Percentiles rank a stretch among this genome's conserved stretches.
Conservation (phyloP, 495 filamentous ascomycete genomes). For the Haplographium delicatum region DNA sequence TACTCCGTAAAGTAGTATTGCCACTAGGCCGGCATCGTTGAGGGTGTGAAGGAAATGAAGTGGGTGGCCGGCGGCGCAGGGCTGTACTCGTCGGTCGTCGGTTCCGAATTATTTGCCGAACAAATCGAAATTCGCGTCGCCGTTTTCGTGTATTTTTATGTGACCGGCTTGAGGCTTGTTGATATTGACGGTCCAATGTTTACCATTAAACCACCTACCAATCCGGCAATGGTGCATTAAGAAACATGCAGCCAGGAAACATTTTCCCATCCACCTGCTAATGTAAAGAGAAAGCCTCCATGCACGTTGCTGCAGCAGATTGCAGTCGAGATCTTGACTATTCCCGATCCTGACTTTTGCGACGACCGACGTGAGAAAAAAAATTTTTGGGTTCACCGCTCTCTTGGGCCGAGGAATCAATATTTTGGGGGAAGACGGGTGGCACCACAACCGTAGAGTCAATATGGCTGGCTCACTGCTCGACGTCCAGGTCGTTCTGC, state of each 20-base stretch:
- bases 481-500: conserved; percentile 25
- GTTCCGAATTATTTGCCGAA: no score
- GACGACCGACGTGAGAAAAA: conserved; percentile 8
- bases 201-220: no score
- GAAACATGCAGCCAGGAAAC: not conserved
- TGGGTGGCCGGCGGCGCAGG: no score
- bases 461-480: not conserved
- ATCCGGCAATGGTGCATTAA: not conserved
- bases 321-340: conserved; percentile 16
- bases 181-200: no score
- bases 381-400: conserved; percentile 23
- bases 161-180: no score
- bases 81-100: no score
- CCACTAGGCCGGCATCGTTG: no score
- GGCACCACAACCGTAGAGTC: not conserved
- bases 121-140: no score
- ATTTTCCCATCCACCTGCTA: not conserved
- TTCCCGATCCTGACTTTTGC: conserved; percentile 22
- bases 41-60: no score
- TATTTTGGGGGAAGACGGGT: not conserved
- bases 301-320: conserved; percentile 1
- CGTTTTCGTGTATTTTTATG: no score
- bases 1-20: no score
- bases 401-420: conserved; percentile 13
- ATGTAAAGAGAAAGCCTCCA: conserved; percentile 1